A percentile compares a stretch with the other conserved stretches of the same genome.
Evolutionary conservation across 768 basidiomycete genomes (phyloP).

Genomic region (Leccinum ochraceum): DNA sequence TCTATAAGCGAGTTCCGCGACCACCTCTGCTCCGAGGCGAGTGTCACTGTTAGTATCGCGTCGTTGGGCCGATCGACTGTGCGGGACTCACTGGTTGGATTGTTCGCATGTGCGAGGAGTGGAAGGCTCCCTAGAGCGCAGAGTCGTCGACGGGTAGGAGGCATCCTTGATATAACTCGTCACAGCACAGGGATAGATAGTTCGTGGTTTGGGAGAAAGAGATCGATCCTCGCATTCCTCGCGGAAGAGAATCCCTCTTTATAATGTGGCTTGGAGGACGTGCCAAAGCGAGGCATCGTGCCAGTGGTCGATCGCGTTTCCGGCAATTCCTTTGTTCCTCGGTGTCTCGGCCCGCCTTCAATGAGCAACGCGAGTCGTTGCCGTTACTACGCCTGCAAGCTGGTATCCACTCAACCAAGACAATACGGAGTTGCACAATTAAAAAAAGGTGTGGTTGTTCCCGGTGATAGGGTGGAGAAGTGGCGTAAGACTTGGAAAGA

Average conservation of each 20-base stretch:
- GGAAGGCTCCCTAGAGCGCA: constrained; percentile 23
- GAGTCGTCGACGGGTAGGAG: constrained; percentile 21
- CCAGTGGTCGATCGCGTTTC: neutral
- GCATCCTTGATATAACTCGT: constrained; percentile 15
- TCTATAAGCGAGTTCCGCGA: constrained; percentile 30
- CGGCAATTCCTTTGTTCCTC: constrained; percentile 9
- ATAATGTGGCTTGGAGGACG: constrained; percentile 7
- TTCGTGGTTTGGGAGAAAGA: neutral
- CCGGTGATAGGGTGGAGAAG: constrained; percentile 4
- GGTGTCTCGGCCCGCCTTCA: neutral
- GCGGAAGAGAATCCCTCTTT: constrained; percentile 3
- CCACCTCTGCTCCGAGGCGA: constrained; percentile 20
- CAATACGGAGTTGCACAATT: constrained; percentile 15
- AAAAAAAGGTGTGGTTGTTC: neutral
- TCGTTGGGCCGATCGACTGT: neutral
- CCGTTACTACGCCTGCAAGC: neutral
- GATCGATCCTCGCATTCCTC: neutral
- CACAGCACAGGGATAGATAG: neutral
- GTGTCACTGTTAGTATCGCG: neutral
- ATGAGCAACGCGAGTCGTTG: neutral
- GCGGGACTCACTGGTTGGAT: constrained; percentile 25
- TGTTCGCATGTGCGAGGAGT: constrained; percentile 24
- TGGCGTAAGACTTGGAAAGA: neutral
- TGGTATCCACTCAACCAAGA: constrained; percentile 11
- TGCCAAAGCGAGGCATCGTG: neutral